A percentile compares a stretch with the other conserved stretches of the same genome.
phyloP scores from a whole-genome alignment of 208 protist species.

The Leishmania lainsoni region DNA sequence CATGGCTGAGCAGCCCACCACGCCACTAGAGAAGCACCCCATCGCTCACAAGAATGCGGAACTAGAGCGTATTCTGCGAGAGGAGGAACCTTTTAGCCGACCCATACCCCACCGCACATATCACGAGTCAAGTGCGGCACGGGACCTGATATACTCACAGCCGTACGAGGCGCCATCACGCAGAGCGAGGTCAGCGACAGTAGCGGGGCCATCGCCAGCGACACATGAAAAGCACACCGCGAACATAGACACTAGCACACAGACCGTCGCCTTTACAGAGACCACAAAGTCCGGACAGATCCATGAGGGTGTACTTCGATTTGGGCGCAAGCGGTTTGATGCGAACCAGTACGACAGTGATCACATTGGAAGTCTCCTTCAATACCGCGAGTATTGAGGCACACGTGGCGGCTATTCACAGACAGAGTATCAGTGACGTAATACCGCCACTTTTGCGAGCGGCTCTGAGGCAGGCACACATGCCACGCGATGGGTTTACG shows the following conservation, averaged over 20 bases:
- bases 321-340: constrained; percentile 53
- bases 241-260: background rate
- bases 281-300: background rate
- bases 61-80: constrained; percentile 53
- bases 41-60: constrained; percentile 44
- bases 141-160: constrained; percentile 75
- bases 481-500: background rate
- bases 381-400: constrained; percentile 19
- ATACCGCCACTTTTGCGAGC: background rate
- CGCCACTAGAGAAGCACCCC: constrained; percentile 9
- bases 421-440: background rate
- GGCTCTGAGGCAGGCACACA: background rate
- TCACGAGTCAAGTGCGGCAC: constrained; percentile 57
- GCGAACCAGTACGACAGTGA: constrained; percentile 32
- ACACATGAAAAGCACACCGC: background rate
- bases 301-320: constrained; percentile 22
- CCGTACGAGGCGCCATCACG: constrained; percentile 22
- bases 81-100: constrained; percentile 68
- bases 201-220: background rate
- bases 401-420: background rate
- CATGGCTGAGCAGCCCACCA: background rate
- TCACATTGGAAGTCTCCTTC: constrained; percentile 36
- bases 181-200: constrained; percentile 1
- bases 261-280: background rate
- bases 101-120: constrained; percentile 56